Percentiles rank a stretch among this genome's conserved stretches.
These are phyloP conservation scores for Metarhizium anisopliae DNA, from an alignment of 2,329 filamentous ascomycete species.

Conservation along the genomic window DNA sequence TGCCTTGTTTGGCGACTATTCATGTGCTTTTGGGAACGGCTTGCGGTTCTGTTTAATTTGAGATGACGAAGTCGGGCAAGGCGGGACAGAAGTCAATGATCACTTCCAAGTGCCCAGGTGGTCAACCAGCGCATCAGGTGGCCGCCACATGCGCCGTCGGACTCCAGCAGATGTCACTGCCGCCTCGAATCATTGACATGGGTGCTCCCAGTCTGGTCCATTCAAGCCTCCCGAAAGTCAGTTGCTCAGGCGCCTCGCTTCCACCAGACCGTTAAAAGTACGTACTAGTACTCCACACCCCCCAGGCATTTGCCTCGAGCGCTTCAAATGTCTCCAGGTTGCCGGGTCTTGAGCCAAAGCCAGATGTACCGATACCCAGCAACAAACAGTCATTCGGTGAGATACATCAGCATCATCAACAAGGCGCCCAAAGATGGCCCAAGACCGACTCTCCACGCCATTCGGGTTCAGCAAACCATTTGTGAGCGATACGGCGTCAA, in stretches of 20 bases:
- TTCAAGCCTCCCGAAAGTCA: too few species aligned
- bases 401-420: neutral
- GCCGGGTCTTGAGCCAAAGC: too few species aligned
- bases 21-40: neutral
- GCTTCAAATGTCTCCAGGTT: too few species aligned
- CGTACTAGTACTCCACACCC: too few species aligned
- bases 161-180: neutral
- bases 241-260: too few species aligned
- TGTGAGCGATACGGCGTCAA: neutral
- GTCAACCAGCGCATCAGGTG: slow-evolving; percentile 12
- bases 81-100: neutral
- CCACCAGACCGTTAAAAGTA: too few species aligned
- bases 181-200: too few species aligned
- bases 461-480: neutral
- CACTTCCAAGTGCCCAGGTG: neutral
- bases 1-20: neutral
- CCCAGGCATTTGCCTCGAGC: too few species aligned
- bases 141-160: slow-evolving; percentile 1
- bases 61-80: neutral
- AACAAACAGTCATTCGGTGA: too few species aligned
- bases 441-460: neutral
- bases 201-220: too few species aligned
- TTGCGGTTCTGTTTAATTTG: neutral
- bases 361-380: too few species aligned
- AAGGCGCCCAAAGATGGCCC: too few species aligned